Evolutionary conservation across 2,329 filamentous ascomycete species (phyloP).

Genomic region (Ophiosphaerella korrae): DNA sequence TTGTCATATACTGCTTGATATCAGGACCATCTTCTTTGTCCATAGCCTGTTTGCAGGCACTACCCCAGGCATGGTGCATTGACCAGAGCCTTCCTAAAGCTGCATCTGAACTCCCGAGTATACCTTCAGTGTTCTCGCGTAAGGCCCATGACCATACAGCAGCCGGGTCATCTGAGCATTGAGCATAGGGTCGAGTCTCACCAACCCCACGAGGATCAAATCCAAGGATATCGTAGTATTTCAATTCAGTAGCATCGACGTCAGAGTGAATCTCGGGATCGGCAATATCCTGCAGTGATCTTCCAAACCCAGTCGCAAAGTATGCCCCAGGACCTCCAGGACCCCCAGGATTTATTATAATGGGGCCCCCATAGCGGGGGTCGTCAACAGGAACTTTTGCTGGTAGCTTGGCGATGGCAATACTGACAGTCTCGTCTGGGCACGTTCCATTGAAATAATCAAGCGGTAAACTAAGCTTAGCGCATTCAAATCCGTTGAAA

Average conservation of each 20-base stretch:
- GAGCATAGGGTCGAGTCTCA: slow-evolving; percentile 39
- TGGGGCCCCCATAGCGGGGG: slow-evolving; percentile 48
- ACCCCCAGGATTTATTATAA: slow-evolving; percentile 53
- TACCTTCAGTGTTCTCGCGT: slow-evolving; percentile 45
- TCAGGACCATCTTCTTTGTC: slow-evolving; percentile 36
- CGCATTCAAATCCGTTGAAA: slow-evolving; percentile 39
- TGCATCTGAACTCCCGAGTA: slow-evolving; percentile 49
- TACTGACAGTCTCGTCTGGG: slow-evolving; percentile 32
- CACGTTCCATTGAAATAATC: slow-evolving; percentile 47
- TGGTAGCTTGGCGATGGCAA: slow-evolving; percentile 40
- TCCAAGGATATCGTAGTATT: slow-evolving; percentile 51
- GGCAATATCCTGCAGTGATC: slow-evolving; percentile 33
- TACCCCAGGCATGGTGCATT: slow-evolving; percentile 46
- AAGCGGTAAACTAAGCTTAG: slow-evolving; percentile 42
- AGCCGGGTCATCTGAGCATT: slow-evolving; percentile 41
- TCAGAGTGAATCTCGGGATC: slow-evolving; percentile 26
- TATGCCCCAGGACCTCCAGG: slow-evolving; percentile 50
- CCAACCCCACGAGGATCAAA: slow-evolving; percentile 53
- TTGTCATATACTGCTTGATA: slow-evolving; percentile 53
- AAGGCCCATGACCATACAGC: slow-evolving; percentile 46
- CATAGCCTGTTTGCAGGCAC: slow-evolving; percentile 32
- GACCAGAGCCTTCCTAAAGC: slow-evolving; percentile 50
- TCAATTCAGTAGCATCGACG: slow-evolving; percentile 24
- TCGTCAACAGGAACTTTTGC: slow-evolving; percentile 43
- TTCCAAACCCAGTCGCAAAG: slow-evolving; percentile 32